A percentile compares a stretch with the other conserved stretches of the same genome.
Evolutionary conservation across 805 yeast species (phyloP).

Genomic region (Naumovozyma dairenensis): DNA sequence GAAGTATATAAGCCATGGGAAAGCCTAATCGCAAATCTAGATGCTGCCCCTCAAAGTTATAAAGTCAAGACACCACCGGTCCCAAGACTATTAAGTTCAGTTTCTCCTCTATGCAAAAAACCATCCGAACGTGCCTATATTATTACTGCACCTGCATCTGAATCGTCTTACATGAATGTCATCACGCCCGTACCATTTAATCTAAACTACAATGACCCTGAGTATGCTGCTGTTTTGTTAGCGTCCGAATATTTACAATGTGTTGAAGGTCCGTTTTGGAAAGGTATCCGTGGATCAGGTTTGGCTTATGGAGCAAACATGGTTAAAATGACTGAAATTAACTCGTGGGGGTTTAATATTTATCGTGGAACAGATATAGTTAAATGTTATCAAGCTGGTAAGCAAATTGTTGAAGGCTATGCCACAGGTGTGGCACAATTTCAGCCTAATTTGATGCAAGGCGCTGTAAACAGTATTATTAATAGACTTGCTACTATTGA

Average conservation of each 20-base stretch:
- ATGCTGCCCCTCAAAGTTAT: not conserved
- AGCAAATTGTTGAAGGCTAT: constrained; percentile 50
- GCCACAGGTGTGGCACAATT: constrained; percentile 45
- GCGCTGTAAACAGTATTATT: constrained; percentile 69
- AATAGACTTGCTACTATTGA: constrained; percentile 60
- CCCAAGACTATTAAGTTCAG: constrained; percentile 45
- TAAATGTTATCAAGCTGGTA: constrained; percentile 51
- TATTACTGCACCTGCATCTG: constrained; percentile 73
- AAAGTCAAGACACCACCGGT: constrained; percentile 25
- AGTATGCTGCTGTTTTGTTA: constrained; percentile 58
- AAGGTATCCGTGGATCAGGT: constrained; percentile 91
- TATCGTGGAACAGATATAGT: constrained; percentile 79
- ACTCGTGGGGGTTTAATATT: constrained; percentile 54
- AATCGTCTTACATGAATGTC: constrained; percentile 60
- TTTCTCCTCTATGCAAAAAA: constrained; percentile 45
- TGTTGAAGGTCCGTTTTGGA: constrained; percentile 96
- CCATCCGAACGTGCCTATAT: constrained; percentile 48
- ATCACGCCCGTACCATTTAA: constrained; percentile 46
- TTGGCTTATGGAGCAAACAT: constrained; percentile 81
- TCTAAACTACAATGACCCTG: constrained; percentile 39
- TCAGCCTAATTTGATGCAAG: constrained; percentile 52
- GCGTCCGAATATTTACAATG: constrained; percentile 71
- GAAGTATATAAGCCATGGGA: constrained; percentile 22
- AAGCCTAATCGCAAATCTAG: constrained; percentile 12
- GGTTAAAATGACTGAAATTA: constrained; percentile 49